A percentile compares a stretch with the other conserved stretches of the same genome.
Evolutionary conservation across 768 basidiomycete species (phyloP).

Genomic region (Ramaria sp.): DNA sequence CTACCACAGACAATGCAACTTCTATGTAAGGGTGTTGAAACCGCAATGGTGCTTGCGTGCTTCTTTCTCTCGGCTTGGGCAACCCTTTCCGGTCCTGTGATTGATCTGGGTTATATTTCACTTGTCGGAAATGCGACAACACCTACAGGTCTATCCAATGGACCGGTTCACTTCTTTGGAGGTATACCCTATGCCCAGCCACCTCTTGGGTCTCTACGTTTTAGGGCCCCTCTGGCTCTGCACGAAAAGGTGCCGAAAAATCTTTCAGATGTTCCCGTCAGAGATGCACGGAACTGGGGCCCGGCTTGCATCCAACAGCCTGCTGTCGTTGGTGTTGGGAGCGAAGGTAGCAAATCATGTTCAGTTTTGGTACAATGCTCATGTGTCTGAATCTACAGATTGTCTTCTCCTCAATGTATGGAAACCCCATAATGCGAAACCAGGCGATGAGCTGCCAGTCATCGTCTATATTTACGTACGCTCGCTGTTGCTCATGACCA

Average conservation of each 20-base stretch:
- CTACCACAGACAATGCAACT: background rate
- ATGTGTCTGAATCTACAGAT: conserved; percentile 19
- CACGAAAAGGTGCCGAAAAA: conserved; percentile 20
- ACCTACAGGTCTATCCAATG: conserved; percentile 23
- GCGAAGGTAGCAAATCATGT: conserved; percentile 24
- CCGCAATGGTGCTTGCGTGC: background rate
- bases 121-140: conserved; percentile 32
- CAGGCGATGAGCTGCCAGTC: conserved; percentile 27
- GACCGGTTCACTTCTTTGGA: conserved; percentile 32
- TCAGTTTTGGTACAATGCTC: background rate
- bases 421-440: conserved; percentile 29
- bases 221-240: conserved; percentile 28
- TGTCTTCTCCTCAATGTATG: conserved; percentile 33
- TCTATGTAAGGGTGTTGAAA: background rate
- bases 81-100: conserved; percentile 21
- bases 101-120: conserved; percentile 31
- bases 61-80: background rate
- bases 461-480: conserved; percentile 33
- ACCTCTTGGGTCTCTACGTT: conserved; percentile 36
- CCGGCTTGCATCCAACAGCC: conserved; percentile 36
- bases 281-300: conserved; percentile 35
- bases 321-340: conserved; percentile 34
- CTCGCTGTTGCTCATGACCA: background rate
- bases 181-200: conserved; percentile 48
- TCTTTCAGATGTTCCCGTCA: conserved; percentile 14